These are phyloP conservation scores for Dimocarpus longan DNA, from an alignment of 345 rosid species.

Conservation along the genomic window DNA sequence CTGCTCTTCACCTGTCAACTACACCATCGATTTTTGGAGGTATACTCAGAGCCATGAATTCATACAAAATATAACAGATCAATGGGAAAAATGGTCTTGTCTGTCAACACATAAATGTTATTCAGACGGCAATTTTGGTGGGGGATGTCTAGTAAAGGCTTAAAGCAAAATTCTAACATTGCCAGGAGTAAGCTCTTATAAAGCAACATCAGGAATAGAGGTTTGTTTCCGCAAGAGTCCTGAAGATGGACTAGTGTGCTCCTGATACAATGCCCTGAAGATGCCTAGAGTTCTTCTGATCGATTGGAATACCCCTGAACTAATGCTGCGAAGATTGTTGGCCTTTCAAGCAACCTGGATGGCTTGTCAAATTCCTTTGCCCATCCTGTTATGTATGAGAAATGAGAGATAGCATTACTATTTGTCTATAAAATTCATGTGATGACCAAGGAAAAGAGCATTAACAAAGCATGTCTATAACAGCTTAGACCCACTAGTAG, in stretches of 20 bases:
- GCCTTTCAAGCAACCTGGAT: slow-evolving; percentile 64
- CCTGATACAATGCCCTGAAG: neutral
- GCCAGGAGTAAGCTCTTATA: no score
- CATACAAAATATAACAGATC: neutral
- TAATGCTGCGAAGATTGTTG: slow-evolving; percentile 72
- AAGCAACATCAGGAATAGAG: no score
- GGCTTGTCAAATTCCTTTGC: slow-evolving; percentile 85
- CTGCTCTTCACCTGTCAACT: neutral
- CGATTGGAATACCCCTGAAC: slow-evolving; percentile 94
- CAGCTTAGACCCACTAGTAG: neutral
- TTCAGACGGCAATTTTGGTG: neutral
- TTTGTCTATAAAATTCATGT: neutral
- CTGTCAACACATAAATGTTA: neutral
- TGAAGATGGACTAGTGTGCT: neutral
- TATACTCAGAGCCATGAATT: neutral
- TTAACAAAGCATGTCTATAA: no score
- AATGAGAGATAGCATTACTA: neutral
- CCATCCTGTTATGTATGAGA: slow-evolving; percentile 43
- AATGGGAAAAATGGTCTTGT: neutral
- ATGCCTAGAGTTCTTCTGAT: slow-evolving; percentile 54
- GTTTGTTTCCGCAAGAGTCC: neutral
- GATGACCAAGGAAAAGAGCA: neutral
- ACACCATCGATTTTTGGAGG: neutral
- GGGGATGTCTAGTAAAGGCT: no score
- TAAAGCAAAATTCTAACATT: no score